Evolutionary conservation across 129 eudicot species (phyloP).

Genomic region (sunflower (Helianthus annuus)): HanXRQr2.0-SUNRISE NC_035445.2:172669773-172670272

Average conservation of each 20-base stretch:
- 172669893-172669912: slow-evolving; percentile 64
- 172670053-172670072: slow-evolving; percentile 70
- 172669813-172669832: slow-evolving; percentile 7
- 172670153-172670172: slow-evolving; percentile 44
- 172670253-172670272: slow-evolving; percentile 16
- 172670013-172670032: slow-evolving; percentile 66
- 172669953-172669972: slow-evolving; percentile 54
- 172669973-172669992: slow-evolving; percentile 60
- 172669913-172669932: slow-evolving; percentile 64
- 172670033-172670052: slow-evolving; percentile 66
- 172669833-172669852: slow-evolving; percentile 28
- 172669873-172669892: slow-evolving; percentile 31
- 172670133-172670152: slow-evolving; percentile 57
- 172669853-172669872: slow-evolving; percentile 33
- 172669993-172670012: slow-evolving; percentile 70
- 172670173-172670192: slow-evolving; percentile 31
- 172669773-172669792: slow-evolving; percentile 15
- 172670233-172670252: slow-evolving; percentile 28
- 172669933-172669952: slow-evolving; percentile 49
- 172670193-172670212: slow-evolving; percentile 22
- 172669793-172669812: neutral
- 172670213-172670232: slow-evolving; percentile 20
- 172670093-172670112: slow-evolving; percentile 64
- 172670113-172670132: slow-evolving; percentile 60
- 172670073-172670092: slow-evolving; percentile 75